Conservation (phyloP, 2,329 filamentous ascomycete genomes). For the Didymella sp. region DNA sequence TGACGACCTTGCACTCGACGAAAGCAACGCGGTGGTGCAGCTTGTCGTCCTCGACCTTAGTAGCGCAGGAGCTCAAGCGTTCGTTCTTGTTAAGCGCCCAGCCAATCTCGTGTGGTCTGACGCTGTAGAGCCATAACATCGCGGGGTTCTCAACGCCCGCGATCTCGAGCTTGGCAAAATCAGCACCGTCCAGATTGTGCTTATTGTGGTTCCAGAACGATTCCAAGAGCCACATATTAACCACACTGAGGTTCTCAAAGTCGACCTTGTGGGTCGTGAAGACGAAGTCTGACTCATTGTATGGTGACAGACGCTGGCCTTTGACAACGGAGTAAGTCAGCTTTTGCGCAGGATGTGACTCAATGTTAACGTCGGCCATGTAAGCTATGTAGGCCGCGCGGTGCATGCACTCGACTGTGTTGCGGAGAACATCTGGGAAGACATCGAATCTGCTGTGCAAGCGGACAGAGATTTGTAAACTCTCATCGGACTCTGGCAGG, state of each 20-base stretch:
- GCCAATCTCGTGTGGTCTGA: not conserved
- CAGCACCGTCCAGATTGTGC: not conserved
- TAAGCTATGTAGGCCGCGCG: not conserved
- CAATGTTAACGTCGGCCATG: not conserved
- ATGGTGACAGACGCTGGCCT: not conserved
- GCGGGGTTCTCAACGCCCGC: not conserved
- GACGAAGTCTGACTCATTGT: not conserved
- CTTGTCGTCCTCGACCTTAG: not conserved
- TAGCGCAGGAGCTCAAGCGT: not conserved
- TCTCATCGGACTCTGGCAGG: not conserved
- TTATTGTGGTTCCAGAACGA: not conserved
- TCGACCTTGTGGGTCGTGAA: not conserved
- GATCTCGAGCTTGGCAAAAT: not conserved
- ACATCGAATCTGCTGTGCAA: not conserved
- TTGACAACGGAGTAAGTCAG: not conserved
- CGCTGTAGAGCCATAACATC: not conserved
- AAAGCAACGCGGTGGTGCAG: not conserved
- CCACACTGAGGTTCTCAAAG: not conserved
- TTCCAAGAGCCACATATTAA: not conserved
- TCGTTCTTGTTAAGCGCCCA: not conserved
- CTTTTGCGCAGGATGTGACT: not conserved
- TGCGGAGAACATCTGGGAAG: not conserved
- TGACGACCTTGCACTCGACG: not conserved
- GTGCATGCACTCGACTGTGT: not conserved
- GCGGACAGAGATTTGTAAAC: not conserved